Conservation (phyloP, 78 protist genomes). For the Speleostelium caveatum region DNA sequence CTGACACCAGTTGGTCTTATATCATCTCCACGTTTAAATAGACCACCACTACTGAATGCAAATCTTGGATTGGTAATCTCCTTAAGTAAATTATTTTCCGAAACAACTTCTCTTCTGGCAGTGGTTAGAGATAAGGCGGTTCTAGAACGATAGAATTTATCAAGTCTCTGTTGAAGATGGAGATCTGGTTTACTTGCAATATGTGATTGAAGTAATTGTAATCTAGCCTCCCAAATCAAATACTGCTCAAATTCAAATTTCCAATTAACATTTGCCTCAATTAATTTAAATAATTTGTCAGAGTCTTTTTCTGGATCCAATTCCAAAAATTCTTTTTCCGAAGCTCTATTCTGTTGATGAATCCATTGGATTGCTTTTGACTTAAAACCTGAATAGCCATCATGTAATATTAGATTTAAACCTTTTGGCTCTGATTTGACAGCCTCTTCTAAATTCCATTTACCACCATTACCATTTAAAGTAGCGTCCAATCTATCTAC, state of each 20-base stretch:
- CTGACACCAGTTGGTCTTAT: conserved; percentile 52
- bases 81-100: not conserved
- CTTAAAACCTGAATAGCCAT: not conserved
- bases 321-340: not conserved
- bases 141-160: conserved; percentile 15
- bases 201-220: not conserved
- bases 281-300: not conserved
- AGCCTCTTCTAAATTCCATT: not conserved
- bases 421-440: conserved; percentile 8
- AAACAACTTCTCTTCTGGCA: conserved; percentile 49
- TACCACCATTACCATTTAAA: not conserved
- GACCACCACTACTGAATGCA: conserved; percentile 34
- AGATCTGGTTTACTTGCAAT: conserved; percentile 21
- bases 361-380: not conserved
- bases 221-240: conserved; percentile 35
- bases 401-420: not conserved
- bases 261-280: too few species aligned
- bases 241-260: conserved; percentile 1
- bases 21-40: not conserved
- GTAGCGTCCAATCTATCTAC: conserved; percentile 1
- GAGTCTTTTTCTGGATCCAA: too few species aligned
- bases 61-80: conserved; percentile 41
- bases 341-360: conserved; percentile 19
- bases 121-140: conserved; percentile 18
- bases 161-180: not conserved